These are phyloP conservation scores for Scedosporium apiospermum DNA, from an alignment of 2,329 filamentous ascomycete genomes.

Conservation along the genomic window DNA sequence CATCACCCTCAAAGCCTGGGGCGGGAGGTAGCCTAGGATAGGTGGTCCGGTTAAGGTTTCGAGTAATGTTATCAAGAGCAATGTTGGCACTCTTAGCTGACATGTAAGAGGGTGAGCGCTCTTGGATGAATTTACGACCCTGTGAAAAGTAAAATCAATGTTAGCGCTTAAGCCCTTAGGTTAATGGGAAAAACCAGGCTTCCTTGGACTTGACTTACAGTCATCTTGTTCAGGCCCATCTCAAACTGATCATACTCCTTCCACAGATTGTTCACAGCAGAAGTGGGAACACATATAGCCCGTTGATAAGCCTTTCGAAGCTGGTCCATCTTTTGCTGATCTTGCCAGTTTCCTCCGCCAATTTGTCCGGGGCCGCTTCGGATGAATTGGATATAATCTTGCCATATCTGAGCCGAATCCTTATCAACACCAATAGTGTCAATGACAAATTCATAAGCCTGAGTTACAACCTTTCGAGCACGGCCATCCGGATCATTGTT, in stretches of 20 bases:
- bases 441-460: conserved; percentile 88
- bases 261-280: conserved; percentile 77
- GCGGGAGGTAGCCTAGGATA: conserved; percentile 75
- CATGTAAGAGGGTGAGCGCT: conserved; percentile 90
- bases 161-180: conserved; percentile 6
- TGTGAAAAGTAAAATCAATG: conserved; percentile 21
- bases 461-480: conserved; percentile 69
- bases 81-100: conserved; percentile 86
- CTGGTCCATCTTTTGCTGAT: conserved; percentile 95
- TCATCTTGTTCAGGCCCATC: conserved; percentile 85
- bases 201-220: conserved; percentile 41
- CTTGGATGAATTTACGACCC: conserved; percentile 91
- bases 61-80: conserved; percentile 80
- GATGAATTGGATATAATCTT: conserved; percentile 90
- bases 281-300: conserved; percentile 78
- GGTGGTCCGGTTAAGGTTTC: conserved; percentile 65
- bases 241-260: conserved; percentile 98
- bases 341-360: conserved; percentile 85
- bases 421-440: conserved; percentile 85
- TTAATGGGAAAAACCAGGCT: not conserved
- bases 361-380: conserved; percentile 77
- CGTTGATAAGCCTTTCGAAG: conserved; percentile 87
- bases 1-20: conserved; percentile 76
- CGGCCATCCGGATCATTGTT: conserved; percentile 65
- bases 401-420: conserved; percentile 83